A percentile compares a stretch with the other conserved stretches of the same genome.
These are phyloP conservation scores for Fusarium devonianum DNA, from an alignment of 2,329 filamentous ascomycete genomes.

Conservation along the genomic window DNA sequence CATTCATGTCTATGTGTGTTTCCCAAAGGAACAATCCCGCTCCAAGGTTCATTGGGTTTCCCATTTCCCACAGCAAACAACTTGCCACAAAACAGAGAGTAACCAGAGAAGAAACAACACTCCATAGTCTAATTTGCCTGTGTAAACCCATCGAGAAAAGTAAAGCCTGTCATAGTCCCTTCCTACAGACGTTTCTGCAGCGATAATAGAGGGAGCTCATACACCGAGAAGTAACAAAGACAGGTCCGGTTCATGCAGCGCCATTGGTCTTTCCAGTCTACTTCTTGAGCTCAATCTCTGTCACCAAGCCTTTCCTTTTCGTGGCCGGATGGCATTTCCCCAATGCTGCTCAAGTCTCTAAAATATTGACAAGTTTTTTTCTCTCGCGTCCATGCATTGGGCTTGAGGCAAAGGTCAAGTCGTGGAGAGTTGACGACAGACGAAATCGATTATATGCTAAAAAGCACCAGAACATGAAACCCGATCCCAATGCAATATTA, in stretches of 20 bases:
- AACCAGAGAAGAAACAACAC: constrained; percentile 41
- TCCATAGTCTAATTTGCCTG: constrained; percentile 45
- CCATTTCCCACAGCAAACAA: constrained; percentile 29
- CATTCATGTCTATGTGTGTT: constrained; percentile 34
- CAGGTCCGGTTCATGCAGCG: constrained; percentile 26
- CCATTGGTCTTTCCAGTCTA: constrained; percentile 28
- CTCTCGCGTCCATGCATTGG: constrained; percentile 13
- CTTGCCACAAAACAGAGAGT: constrained; percentile 35
- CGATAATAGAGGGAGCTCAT: constrained; percentile 16
- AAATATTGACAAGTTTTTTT: constrained; percentile 3
- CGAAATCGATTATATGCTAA: constrained; percentile 44
- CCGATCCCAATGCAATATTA: constrained; percentile 58
- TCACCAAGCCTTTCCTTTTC: constrained; percentile 20
- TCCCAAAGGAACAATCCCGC: constrained; percentile 27
- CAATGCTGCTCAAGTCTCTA: constrained; percentile 13
- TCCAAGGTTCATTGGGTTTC: constrained; percentile 15
- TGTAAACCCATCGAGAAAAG: constrained; percentile 36
- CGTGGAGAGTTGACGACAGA: constrained; percentile 22
- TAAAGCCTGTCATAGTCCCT: constrained; percentile 41
- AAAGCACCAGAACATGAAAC: constrained; percentile 38
- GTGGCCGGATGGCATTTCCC: constrained; percentile 7
- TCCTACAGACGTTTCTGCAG: constrained; percentile 11
- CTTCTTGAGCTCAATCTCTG: constrained; percentile 18
- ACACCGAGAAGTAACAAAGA: constrained; percentile 29
- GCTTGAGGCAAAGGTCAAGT: constrained; percentile 13